Conservation (phyloP, 176 grass and related monocot species). For the Luzula sylvatica region DNA sequence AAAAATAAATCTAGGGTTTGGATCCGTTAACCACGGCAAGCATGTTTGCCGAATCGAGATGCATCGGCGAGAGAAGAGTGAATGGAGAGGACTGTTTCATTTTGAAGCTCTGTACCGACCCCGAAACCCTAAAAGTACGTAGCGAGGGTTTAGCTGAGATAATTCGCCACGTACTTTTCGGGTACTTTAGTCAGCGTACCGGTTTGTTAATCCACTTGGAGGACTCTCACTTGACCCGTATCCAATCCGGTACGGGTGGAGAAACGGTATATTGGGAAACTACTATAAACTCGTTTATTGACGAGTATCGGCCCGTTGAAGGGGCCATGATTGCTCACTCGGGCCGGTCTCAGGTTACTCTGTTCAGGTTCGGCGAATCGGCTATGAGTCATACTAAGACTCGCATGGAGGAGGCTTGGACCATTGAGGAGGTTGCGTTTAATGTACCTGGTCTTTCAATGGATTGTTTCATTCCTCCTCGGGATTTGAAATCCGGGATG, state of each 20-base stretch:
- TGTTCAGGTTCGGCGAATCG: slow-evolving; percentile 65
- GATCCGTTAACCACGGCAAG: slow-evolving; percentile 65
- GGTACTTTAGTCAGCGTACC: slow-evolving; percentile 74
- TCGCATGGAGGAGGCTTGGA: slow-evolving; percentile 79
- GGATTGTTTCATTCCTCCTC: slow-evolving; percentile 82
- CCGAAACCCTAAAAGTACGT: slow-evolving; percentile 55
- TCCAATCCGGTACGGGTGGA: slow-evolving; percentile 63
- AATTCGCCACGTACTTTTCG: slow-evolving; percentile 74
- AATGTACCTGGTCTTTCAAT: slow-evolving; percentile 62
- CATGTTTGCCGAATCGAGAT: slow-evolving; percentile 64
- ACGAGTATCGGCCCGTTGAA: slow-evolving; percentile 65
- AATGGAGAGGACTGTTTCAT: slow-evolving; percentile 82
- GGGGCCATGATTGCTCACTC: slow-evolving; percentile 66
- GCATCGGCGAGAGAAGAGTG: slow-evolving; percentile 78
- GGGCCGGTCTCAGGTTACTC: slow-evolving; percentile 52
- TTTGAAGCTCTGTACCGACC: slow-evolving; percentile 67
- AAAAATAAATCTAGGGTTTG: slow-evolving; percentile 39
- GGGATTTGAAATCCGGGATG: slow-evolving; percentile 62
- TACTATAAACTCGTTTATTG: slow-evolving; percentile 63
- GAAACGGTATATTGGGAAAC: slow-evolving; percentile 86
- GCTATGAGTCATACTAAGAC: slow-evolving; percentile 81
- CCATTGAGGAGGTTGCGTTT: slow-evolving; percentile 77
- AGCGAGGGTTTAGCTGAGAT: slow-evolving; percentile 76
- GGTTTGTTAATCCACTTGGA: slow-evolving; percentile 65
- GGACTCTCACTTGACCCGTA: slow-evolving; percentile 71